Base-by-base conservation (phyloP, 345 rosid genomes). In the Eucalyptus fibrosa region DNA sequence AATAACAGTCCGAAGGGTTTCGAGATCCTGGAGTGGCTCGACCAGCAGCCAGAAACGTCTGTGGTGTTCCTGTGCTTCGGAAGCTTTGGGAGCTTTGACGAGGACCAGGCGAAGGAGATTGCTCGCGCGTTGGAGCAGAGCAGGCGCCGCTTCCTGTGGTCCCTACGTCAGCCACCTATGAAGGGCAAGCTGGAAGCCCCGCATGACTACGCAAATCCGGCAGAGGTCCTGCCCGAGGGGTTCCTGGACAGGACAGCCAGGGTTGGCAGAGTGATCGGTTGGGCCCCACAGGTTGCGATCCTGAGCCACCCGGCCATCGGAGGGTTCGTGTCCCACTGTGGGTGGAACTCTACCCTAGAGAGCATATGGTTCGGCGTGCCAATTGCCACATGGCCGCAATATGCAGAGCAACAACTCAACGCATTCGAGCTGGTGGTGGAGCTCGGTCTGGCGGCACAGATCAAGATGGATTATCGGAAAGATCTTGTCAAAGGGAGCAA, bases 11-110 rank as follows among this genome's bases (percentile, higher is more conserved):
- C n/a, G 69, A 7, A 19, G 40, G 47, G 83, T 2, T 37, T 80
- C 12, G 92, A 92, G 45, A 93, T 93, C 87, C 6, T 93, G 53
- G 59, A 50, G n/a, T 95, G 97, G 98, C 96, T 95, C 5, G 92
- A 94, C 65, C 91, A 90, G 77, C 97, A 95, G 13, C 95, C 96
- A 1, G 49, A 23, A 37, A 83, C 87, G 3, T 93, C 97, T 7
- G 96, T 94, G 24, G 95, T 94, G 88, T 95, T 95, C 90, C 89
- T 96, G 40, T 96, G 96, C 91, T 96, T 96, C 87, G 96, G 98
- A 49, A 95, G 97, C 93, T 87, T 44, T 89, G 97, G 98, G 87
- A 87, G 93, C 60, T 96, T 96, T 69, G 85, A 51, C 65, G 92
- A 82, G 53, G 92, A 90, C 9, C 98, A 95, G 89, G 88, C 92